Evolutionary conservation across 164 flowering plant genomes (phyloP).

Genomic region (Warburgia ugandensis): DNA sequence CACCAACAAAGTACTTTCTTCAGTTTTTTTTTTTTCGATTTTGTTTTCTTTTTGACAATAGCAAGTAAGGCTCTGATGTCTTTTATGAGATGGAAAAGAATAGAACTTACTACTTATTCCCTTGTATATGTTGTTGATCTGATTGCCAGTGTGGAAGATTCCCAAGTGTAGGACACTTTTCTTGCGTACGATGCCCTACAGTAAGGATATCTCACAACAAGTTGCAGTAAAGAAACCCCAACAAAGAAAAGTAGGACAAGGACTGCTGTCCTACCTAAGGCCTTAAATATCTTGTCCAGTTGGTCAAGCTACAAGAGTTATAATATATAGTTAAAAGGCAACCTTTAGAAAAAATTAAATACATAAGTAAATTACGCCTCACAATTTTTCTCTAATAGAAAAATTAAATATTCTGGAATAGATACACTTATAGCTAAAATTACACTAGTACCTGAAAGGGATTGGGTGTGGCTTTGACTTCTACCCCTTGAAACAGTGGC

Average conservation of each 20-base stretch:
- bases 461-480: slow-evolving; percentile 80
- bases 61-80: too few relatives aligned
- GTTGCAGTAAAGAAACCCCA: slow-evolving; percentile 1
- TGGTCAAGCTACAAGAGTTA: slow-evolving; percentile 74
- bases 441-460: slow-evolving; percentile 71
- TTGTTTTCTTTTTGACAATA: too few relatives aligned
- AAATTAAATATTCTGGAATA: too few relatives aligned
- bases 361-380: background rate
- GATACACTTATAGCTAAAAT: too few relatives aligned
- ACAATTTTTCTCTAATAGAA: too few relatives aligned
- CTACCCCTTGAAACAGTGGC: slow-evolving; percentile 97
- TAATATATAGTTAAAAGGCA: slow-evolving; percentile 4
- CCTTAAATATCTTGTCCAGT: slow-evolving; percentile 96
- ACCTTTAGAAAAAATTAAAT: background rate
- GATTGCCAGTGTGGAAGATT: slow-evolving; percentile 89
- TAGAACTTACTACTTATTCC: slow-evolving; percentile 62
- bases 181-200: slow-evolving; percentile 89
- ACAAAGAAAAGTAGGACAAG: background rate
- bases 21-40: too few relatives aligned
- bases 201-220: slow-evolving; percentile 4
- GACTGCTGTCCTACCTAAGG: slow-evolving; percentile 50
- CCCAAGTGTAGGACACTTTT: slow-evolving; percentile 91
- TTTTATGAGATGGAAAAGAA: background rate
- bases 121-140: slow-evolving; percentile 83
- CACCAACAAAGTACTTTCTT: too few relatives aligned